Conservation (phyloP, 257 asterid species). For the Eucommia ulmoides region DNA sequence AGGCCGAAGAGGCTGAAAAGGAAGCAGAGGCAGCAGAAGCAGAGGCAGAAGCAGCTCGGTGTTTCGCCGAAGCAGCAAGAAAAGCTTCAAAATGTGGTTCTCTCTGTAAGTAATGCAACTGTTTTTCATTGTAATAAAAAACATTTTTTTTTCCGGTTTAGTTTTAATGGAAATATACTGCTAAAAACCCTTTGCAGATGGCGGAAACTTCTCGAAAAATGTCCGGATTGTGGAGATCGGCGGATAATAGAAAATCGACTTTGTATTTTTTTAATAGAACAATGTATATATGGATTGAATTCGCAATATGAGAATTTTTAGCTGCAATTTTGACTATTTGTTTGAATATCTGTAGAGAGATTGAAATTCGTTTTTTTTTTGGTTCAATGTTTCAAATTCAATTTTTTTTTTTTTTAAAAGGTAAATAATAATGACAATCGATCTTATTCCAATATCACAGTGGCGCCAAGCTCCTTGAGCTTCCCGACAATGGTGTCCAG, state of each 20-base stretch:
- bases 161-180: too few relatives aligned
- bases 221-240: background rate
- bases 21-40: conserved; percentile 96
- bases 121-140: background rate
- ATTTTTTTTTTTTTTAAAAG: background rate
- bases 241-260: background rate
- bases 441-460: conserved; percentile 52
- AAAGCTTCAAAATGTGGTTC: conserved; percentile 31
- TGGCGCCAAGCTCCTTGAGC: conserved; percentile 75
- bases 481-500: conserved; percentile 57
- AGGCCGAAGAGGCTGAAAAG: conserved; percentile 73
- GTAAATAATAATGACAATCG: background rate
- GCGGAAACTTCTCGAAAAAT: background rate
- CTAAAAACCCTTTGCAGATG: background rate
- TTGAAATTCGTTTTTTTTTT: background rate
- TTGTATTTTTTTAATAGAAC: too few relatives aligned
- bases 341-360: background rate
- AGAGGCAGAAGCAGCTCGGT: conserved; percentile 77
- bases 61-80: conserved; percentile 72
- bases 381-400: too few relatives aligned
- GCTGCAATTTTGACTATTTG: background rate
- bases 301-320: too few relatives aligned
- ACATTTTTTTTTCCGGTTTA: background rate
- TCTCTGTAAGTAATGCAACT: conserved; percentile 1
- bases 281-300: too few relatives aligned